Evolutionary conservation across 1,284 basidiomycete species (phyloP), one percentile per base, ranked within the genome.

Genomic region (Bondarzewia mesenterica): DNA sequence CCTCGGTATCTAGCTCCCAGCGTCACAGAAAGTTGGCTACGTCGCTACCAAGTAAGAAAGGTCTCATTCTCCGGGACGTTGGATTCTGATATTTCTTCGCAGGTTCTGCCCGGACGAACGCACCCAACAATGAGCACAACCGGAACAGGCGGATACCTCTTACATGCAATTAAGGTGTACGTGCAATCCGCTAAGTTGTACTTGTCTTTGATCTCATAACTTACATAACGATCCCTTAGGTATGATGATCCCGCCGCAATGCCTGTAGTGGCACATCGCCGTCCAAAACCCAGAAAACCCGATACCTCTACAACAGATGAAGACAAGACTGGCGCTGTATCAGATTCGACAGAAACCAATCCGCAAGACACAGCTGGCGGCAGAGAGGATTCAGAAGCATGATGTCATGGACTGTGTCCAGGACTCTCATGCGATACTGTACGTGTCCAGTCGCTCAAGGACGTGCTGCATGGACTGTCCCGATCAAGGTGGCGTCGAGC

Each of bases 61-160:
- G 3, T 38, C 27, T 12, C 38, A 36, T 42, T 2, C 15, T 10
- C 8, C 36, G n/a, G n/a, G 15, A 3, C 32, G 36, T 20, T 1
- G 43, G 8, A 16, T 15, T 29, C 8, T 20, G 7, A 18, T 23
- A n/a, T 14, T 10, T 39, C 26, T 44, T 18, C 22, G 16, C 48
- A 78, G 74, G 87, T 94, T 8, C 73, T 99, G 16, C 95, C 95
- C 21, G 95, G 95, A 14, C 78, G 96, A 27, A 96, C 92, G 38
- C 96, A 99, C 69, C 96, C 96, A 1, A 83, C 82, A 57, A 99
- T 99, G 96, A 85, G 76, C 50, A 91, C 85, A 43, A 87, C 89
- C 15, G 91, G 89, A 1, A 86, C 87, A 2, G 93, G 90, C 4
- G 95, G 96, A 0, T 97, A 84, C 67, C 69, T 99, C 23, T 72